Conservation (phyloP, 352 stramenopile genomes). For the Saprolegnia parasitica region DNA sequence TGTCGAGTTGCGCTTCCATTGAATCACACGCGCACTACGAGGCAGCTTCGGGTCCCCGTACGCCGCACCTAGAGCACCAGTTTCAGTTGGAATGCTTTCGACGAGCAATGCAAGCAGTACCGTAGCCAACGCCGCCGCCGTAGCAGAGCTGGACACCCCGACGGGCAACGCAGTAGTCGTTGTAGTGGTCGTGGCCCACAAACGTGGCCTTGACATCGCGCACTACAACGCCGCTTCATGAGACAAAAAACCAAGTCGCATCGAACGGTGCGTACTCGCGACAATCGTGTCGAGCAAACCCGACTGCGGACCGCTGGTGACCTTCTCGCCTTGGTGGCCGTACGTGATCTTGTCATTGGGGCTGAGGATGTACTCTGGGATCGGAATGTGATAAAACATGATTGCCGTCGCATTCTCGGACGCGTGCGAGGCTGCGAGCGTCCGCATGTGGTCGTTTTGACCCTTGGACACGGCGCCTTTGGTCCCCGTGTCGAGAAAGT, state of each 20-base stretch:
- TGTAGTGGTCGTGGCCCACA: constrained; percentile 54
- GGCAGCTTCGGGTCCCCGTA: too few species aligned
- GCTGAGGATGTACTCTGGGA: constrained; percentile 40
- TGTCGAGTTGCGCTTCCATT: constrained; percentile 33
- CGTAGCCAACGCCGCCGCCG: constrained; percentile 49
- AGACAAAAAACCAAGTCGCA: background rate
- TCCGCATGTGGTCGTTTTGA: constrained; percentile 34
- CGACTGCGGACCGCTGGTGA: constrained; percentile 41
- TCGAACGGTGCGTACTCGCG: constrained; percentile 24
- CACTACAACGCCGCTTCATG: constrained; percentile 33
- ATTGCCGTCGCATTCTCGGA: constrained; percentile 37
- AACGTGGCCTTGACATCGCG: constrained; percentile 61
- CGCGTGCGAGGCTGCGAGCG: background rate
- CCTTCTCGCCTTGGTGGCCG: constrained; percentile 40
- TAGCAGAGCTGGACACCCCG: constrained; percentile 52
- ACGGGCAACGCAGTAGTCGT: constrained; percentile 50
- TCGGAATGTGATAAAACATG: constrained; percentile 69
- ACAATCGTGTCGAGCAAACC: constrained; percentile 42
- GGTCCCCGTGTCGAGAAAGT: constrained; percentile 49
- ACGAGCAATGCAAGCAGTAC: too few species aligned
- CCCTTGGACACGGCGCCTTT: constrained; percentile 50
- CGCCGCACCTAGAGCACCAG: too few species aligned
- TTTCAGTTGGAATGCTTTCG: too few species aligned
- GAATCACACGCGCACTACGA: too few species aligned
- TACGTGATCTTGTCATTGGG: constrained; percentile 15